Conservation (phyloP, 148 eudicot genomes). For the Arbutus unedo region DNA sequence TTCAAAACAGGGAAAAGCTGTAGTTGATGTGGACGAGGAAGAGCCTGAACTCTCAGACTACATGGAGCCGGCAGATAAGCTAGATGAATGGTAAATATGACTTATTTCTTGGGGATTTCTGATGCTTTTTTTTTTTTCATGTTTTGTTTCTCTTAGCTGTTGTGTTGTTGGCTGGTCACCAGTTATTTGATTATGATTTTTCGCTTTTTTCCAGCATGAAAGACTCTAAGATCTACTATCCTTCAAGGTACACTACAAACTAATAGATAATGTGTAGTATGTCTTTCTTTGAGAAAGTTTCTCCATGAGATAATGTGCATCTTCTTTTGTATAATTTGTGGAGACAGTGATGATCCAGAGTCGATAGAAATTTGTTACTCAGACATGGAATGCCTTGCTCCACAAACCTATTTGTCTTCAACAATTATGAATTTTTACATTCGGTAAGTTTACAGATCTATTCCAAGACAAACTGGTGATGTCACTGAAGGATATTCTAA, state of each 20-base stretch:
- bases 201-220: slow-evolving; percentile 39
- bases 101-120: background rate
- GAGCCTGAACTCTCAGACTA: slow-evolving; percentile 35
- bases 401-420: slow-evolving; percentile 73
- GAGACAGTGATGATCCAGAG: slow-evolving; percentile 63
- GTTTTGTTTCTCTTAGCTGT: background rate
- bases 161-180: background rate
- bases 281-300: slow-evolving; percentile 3
- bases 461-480: slow-evolving; percentile 5
- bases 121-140: background rate
- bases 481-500: background rate
- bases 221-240: slow-evolving; percentile 59
- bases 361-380: slow-evolving; percentile 61
- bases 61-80: slow-evolving; percentile 29
- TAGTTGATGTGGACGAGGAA: slow-evolving; percentile 72
- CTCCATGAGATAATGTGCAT: background rate
- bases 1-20: slow-evolving; percentile 32
- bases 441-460: slow-evolving; percentile 39
- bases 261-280: background rate
- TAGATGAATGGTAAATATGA: slow-evolving; percentile 27
- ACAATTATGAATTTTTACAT: slow-evolving; percentile 87
- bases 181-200: slow-evolving; percentile 12
- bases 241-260: slow-evolving; percentile 54
- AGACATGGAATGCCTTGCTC: slow-evolving; percentile 73
- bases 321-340: slow-evolving; percentile 5